Conservation (phyloP, 163 green algal genomes). For the Coccomyxa subellipsoidea region DNA sequence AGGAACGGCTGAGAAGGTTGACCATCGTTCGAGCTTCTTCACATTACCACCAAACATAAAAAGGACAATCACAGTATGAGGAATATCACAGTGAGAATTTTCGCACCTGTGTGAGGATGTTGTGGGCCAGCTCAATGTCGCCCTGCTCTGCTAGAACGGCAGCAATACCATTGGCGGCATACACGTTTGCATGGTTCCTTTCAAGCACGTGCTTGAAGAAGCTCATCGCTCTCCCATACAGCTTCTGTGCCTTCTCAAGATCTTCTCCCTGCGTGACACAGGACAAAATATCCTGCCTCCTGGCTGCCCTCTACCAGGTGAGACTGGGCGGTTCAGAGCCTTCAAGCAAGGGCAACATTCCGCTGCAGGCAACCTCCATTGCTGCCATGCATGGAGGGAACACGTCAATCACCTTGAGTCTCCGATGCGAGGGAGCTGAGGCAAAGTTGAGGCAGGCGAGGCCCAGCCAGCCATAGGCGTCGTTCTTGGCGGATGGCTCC, state of each 20-base stretch:
- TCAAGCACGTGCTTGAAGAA: constrained; percentile 10
- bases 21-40: too few species aligned
- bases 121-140: constrained; percentile 62
- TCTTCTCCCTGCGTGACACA: constrained; percentile 3
- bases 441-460: constrained; percentile 52
- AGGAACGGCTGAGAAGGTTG: neutral
- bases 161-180: constrained; percentile 83
- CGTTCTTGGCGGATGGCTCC: constrained; percentile 17
- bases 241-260: constrained; percentile 16
- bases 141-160: constrained; percentile 81
- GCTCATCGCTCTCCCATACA: constrained; percentile 9
- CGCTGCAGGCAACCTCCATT: neutral
- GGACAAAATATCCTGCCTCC: too few species aligned
- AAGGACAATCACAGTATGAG: too few species aligned
- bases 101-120: constrained; percentile 54
- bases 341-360: too few species aligned
- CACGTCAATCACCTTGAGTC: too few species aligned
- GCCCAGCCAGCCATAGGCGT: constrained; percentile 46
- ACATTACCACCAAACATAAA: too few species aligned
- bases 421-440: constrained; percentile 24
- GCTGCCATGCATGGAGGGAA: neutral
- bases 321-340: too few species aligned
- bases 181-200: constrained; percentile 62
- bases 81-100: too few species aligned
- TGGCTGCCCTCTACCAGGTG: too few species aligned